Evolutionary conservation across 2,329 filamentous ascomycete genomes (phyloP), one percentile per base, ranked within the genome.

Genomic region (Colletotrichum ledebouriae): DNA sequence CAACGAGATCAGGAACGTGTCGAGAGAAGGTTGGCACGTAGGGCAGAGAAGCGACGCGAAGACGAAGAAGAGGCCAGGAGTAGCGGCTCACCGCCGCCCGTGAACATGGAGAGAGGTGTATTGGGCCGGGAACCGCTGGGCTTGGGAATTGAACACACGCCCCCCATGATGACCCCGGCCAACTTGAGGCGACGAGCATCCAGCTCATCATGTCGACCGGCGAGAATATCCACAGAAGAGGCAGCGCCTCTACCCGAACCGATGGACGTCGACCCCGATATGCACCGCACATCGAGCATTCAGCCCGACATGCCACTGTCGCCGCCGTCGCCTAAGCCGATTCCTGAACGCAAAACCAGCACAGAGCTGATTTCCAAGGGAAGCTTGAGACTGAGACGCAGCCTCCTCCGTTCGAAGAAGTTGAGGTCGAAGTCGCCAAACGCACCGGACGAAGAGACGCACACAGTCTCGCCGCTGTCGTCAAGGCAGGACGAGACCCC

Each of bases 1-100:
- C 83, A 87, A 65, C 85, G 85, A 42, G 91, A 95, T 22, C 87
- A 89, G 70, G 89, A 93, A 70, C 88, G 86, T 71, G 80, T 90
- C 25, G 89, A 92, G 72, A 86, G 86, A 61, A 88, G 87, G 66
- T 80, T 96, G 25, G 86, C 89, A 46, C 85, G 88, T 59, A 85
- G 88, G 70, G 90, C 89, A 59, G 92, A 94, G 73, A 89, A 88
- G 72, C 89, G 91, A 74, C 86, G 78, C 69, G 84, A 84, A 56
- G 86, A 89, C 71, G 83, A 87, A 73, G 84, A 85, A 33, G 85
- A 86, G 57, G 86, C 87, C 25, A 80, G 81, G 42, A 82, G 84
- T 44, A 79, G 79, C 46, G 86, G 85, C 15, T 83, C 81, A 9
- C 83, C 82, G 20, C 84, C 85, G 15, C 85, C 85, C 2, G 81